Conservation (phyloP, 768 basidiomycete genomes). For the Kwoniella sp. region DNA sequence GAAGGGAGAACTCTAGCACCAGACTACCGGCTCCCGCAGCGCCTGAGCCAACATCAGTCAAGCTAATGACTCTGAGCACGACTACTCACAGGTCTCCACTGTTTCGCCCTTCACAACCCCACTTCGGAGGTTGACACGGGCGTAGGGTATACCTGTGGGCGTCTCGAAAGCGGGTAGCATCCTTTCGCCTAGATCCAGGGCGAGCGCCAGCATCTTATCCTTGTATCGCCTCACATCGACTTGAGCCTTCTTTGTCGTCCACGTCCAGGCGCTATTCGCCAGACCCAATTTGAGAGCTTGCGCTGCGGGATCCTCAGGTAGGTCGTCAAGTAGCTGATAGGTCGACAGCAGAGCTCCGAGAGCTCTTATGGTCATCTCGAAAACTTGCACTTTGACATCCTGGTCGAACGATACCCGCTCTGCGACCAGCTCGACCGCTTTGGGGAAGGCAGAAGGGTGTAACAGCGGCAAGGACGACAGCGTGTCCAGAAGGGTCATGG, state of each 20-base stretch:
- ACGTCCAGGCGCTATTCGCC: slow-evolving; percentile 39
- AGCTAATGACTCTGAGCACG: neutral
- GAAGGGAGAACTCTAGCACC: slow-evolving; percentile 86
- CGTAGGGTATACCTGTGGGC: slow-evolving; percentile 84
- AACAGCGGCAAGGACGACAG: slow-evolving; percentile 80
- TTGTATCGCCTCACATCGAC: slow-evolving; percentile 69
- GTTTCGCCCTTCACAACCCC: slow-evolving; percentile 74
- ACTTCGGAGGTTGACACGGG: slow-evolving; percentile 78
- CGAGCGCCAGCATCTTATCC: slow-evolving; percentile 67
- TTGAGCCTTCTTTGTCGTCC: slow-evolving; percentile 2
- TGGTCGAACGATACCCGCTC: slow-evolving; percentile 83
- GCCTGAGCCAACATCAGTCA: slow-evolving; percentile 54
- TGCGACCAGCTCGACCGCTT: slow-evolving; percentile 77
- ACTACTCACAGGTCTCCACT: slow-evolving; percentile 69
- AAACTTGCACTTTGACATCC: slow-evolving; percentile 94
- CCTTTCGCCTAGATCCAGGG: slow-evolving; percentile 78
- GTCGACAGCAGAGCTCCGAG: slow-evolving; percentile 68
- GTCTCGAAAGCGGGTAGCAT: slow-evolving; percentile 87
- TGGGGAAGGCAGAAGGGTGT: slow-evolving; percentile 71
- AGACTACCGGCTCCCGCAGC: slow-evolving; percentile 89
- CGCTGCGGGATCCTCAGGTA: slow-evolving; percentile 46
- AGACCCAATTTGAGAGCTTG: slow-evolving; percentile 13
- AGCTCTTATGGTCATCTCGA: slow-evolving; percentile 92
- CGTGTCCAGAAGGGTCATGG: slow-evolving; percentile 57
- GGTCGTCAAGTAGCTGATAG: slow-evolving; percentile 39